A percentile compares a stretch with the other conserved stretches of the same genome.
Conservation (phyloP, 2,329 filamentous ascomycete genomes). For the Emericellopsis cladophorae region DNA sequence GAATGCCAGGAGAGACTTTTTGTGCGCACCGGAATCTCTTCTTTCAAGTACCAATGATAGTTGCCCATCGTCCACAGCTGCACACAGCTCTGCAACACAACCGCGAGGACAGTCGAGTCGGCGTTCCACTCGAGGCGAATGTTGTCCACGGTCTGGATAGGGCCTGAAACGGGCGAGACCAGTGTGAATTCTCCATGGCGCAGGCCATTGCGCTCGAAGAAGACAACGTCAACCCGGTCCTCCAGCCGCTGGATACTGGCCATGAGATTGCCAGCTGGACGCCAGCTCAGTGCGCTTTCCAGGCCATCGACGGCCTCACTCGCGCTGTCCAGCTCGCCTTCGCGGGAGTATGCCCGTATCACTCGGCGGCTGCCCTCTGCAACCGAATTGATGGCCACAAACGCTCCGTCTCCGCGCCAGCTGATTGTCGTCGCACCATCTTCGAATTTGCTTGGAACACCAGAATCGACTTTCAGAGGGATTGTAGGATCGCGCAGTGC, state of each 20-base stretch:
- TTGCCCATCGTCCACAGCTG: conserved; percentile 97
- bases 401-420: conserved; percentile 92
- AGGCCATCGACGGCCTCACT: conserved; percentile 90
- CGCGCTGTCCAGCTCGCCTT: conserved; percentile 82
- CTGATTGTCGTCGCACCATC: conserved; percentile 61
- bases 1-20: conserved; percentile 57
- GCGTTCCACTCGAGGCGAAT: conserved; percentile 75
- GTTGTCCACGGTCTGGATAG: conserved; percentile 37
- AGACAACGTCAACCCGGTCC: conserved; percentile 67
- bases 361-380: conserved; percentile 58
- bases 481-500: conserved; percentile 88
- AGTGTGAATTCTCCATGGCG: conserved; percentile 92
- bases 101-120: conserved; percentile 81
- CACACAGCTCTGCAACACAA: conserved; percentile 60
- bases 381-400: conserved; percentile 75
- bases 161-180: conserved; percentile 43
- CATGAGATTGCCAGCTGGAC: conserved; percentile 80
- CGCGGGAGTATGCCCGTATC: conserved; percentile 81
- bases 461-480: conserved; percentile 82
- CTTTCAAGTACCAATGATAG: conserved; percentile 97
- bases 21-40: conserved; percentile 50
- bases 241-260: conserved; percentile 68
- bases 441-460: conserved; percentile 62
- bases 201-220: conserved; percentile 95
- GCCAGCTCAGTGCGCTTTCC: conserved; percentile 81